These are phyloP conservation scores for Rhodotorula sp. DNA, from an alignment of 1,284 basidiomycete species.

Conservation along the genomic window DNA sequence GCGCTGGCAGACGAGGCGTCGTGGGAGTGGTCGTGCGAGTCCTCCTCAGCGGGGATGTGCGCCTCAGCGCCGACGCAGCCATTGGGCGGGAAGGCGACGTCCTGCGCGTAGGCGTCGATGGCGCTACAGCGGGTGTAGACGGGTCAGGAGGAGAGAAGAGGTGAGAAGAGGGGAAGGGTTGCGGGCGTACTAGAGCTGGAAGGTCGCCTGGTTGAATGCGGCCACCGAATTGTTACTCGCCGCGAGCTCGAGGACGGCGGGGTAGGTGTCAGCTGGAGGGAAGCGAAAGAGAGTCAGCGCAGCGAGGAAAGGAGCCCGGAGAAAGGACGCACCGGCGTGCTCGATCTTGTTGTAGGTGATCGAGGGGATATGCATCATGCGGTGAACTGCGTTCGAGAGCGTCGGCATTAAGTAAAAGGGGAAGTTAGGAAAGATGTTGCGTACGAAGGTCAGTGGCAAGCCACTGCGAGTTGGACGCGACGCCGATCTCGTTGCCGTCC, in stretches of 20 bases:
- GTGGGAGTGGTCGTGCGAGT: background rate
- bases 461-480: constrained; percentile 7
- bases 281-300: background rate
- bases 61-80: constrained; percentile 15
- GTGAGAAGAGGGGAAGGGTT: background rate
- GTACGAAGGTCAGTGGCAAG: constrained; percentile 23
- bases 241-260: constrained; percentile 20
- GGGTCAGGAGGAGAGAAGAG: background rate
- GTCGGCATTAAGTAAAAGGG: background rate
- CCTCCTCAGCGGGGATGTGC: background rate
- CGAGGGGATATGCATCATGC: constrained; percentile 29
- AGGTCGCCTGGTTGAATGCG: constrained; percentile 20
- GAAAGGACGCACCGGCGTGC: constrained; percentile 5
- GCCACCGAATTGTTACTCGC: constrained; percentile 13
- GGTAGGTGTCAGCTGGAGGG: constrained; percentile 12
- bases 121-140: constrained; percentile 2
- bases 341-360: constrained; percentile 18
- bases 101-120: constrained; percentile 34
- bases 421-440: background rate
- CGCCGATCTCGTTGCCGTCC: constrained; percentile 29
- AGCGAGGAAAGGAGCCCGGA: too few relatives aligned
- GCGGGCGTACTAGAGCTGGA: constrained; percentile 15
- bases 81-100: constrained; percentile 28
- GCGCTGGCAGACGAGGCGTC: background rate
- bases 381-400: constrained; percentile 4